These are phyloP conservation scores for Nitzschia inconspicua DNA, from an alignment of 108 stramenopile genomes.

Conservation along the genomic window DNA sequence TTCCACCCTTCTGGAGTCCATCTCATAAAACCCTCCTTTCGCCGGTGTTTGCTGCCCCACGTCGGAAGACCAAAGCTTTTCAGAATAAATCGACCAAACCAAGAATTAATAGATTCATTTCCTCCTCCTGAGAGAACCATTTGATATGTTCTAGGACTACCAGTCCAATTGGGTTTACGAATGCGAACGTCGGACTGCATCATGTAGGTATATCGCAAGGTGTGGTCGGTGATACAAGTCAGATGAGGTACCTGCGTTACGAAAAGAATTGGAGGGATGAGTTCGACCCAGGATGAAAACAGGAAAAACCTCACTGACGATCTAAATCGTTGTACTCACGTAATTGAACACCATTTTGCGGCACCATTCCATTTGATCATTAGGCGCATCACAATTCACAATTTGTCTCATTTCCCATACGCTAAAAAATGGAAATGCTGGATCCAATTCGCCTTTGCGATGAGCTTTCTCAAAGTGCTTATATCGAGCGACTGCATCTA, in stretches of 20 bases:
- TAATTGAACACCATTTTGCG: slow-evolving; percentile 35
- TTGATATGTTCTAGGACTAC: slow-evolving; percentile 34
- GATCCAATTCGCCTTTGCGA: slow-evolving; percentile 51
- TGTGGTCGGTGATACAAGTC: slow-evolving; percentile 24
- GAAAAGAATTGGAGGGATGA: background rate
- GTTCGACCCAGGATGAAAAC: background rate
- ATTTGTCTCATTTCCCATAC: slow-evolving; percentile 55
- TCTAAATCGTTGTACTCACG: background rate
- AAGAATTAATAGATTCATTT: slow-evolving; percentile 37
- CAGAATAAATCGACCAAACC: slow-evolving; percentile 47
- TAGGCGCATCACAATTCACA: slow-evolving; percentile 49
- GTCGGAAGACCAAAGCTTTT: slow-evolving; percentile 52
- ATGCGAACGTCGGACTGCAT: slow-evolving; percentile 43
- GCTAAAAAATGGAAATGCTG: slow-evolving; percentile 37
- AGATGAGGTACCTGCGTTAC: slow-evolving; percentile 37
- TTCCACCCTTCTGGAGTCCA: slow-evolving; percentile 56
- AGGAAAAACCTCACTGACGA: background rate
- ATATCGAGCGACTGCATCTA: slow-evolving; percentile 55
- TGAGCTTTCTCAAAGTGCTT: slow-evolving; percentile 58
- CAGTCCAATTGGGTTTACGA: slow-evolving; percentile 34
- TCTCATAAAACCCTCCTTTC: slow-evolving; percentile 33
- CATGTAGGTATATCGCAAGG: slow-evolving; percentile 40
- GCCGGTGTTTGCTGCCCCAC: slow-evolving; percentile 41
- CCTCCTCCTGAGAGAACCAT: slow-evolving; percentile 44
- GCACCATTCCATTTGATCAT: slow-evolving; percentile 55